Evolutionary conservation across 352 stramenopile genomes (phyloP).

Genomic region (Pythium apleroticum): DNA sequence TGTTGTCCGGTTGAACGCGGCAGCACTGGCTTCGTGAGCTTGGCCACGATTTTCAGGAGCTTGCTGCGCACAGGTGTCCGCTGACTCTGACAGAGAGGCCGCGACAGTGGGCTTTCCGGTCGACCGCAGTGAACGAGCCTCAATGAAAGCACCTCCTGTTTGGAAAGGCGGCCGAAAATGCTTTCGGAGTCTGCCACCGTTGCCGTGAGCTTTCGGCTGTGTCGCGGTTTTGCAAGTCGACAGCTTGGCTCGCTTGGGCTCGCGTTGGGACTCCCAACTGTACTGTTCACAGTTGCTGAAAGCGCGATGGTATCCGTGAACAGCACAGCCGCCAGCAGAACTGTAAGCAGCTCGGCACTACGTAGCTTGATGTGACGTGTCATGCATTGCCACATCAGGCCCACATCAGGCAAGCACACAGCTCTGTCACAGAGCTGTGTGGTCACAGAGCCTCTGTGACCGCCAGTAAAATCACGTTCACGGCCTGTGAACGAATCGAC

Average conservation of each 20-base stretch:
- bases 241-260: background rate
- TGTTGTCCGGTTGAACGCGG: background rate
- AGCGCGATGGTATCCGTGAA: background rate
- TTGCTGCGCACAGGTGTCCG: background rate
- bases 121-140: background rate
- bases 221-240: background rate
- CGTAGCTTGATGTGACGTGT: no score
- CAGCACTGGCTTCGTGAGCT: background rate
- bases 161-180: background rate
- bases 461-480: no score
- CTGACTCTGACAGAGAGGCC: no score
- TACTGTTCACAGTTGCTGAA: background rate
- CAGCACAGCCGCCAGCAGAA: background rate
- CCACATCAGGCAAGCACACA: no score
- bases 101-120: background rate
- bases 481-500: background rate
- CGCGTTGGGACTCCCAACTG: no score
- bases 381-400: no score
- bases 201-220: background rate
- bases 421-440: no score
- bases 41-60: background rate
- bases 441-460: no score
- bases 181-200: background rate
- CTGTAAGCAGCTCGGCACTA: no score
- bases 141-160: no score